Conservation (phyloP, 352 stramenopile species). For the Aphanomyces stellatus region DNA sequence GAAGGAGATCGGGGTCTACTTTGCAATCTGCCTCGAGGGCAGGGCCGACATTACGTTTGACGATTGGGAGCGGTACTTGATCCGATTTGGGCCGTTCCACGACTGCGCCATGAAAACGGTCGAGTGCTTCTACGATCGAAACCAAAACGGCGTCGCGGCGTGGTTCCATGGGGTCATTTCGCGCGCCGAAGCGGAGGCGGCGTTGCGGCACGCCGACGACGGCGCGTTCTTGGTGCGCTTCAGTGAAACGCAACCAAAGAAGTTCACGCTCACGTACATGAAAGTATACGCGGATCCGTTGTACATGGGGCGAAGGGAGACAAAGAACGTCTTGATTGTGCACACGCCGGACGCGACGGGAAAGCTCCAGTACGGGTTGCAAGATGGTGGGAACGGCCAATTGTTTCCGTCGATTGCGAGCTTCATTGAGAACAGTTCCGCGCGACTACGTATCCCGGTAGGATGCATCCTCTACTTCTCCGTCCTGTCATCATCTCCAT, state of each 20-base stretch:
- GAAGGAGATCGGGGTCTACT: conserved; percentile 4
- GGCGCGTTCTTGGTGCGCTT: conserved; percentile 70
- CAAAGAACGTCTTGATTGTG: conserved; percentile 63
- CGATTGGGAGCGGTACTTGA: conserved; percentile 33
- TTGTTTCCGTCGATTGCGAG: conserved; percentile 50
- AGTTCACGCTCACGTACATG: conserved; percentile 71
- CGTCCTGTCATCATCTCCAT: no score
- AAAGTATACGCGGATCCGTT: conserved; percentile 40
- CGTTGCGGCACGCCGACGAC: conserved; percentile 43
- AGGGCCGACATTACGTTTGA: not conserved
- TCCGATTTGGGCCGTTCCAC: conserved; percentile 62
- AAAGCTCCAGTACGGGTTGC: no score
- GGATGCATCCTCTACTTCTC: conserved; percentile 11
- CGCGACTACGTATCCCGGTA: conserved; percentile 56
- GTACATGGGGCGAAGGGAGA: conserved; percentile 32
- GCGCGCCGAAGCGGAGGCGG: conserved; percentile 35
- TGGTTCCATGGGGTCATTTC: conserved; percentile 69
- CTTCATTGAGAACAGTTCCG: conserved; percentile 51
- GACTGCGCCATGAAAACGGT: conserved; percentile 45
- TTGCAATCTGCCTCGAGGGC: conserved; percentile 9
- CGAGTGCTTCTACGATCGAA: conserved; percentile 45
- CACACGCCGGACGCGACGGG: conserved; percentile 29
- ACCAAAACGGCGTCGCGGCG: conserved; percentile 45
- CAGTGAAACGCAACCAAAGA: conserved; percentile 65
- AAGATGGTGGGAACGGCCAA: conserved; percentile 32